phyloP scores from a whole-genome alignment of 352 stramenopile species.

The Phytophthora palmivora region DNA sequence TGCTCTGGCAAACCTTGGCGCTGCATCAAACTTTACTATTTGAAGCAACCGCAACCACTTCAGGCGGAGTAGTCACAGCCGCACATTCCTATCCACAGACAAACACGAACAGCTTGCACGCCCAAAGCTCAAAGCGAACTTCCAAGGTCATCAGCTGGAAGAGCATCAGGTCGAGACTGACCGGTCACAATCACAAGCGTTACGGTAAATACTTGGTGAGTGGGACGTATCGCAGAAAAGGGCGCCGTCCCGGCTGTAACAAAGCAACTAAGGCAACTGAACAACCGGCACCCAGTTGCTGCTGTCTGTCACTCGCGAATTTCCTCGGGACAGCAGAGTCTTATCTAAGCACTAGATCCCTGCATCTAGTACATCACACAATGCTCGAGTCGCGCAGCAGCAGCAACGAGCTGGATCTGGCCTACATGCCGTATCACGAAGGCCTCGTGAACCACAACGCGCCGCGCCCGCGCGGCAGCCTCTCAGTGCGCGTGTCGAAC shows the following conservation, averaged over 20 bases:
- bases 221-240: constrained; percentile 17
- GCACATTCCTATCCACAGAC: constrained; percentile 5
- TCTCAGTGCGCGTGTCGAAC: constrained; percentile 39
- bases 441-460: constrained; percentile 50
- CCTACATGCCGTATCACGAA: constrained; percentile 64
- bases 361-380: background rate
- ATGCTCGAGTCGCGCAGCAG: constrained; percentile 33
- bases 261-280: constrained; percentile 16
- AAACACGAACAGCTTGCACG: constrained; percentile 5
- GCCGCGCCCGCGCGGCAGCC: constrained; percentile 39
- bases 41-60: constrained; percentile 1
- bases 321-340: constrained; percentile 13
- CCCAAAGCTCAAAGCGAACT: background rate
- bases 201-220: constrained; percentile 11
- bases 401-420: constrained; percentile 44
- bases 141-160: background rate
- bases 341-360: background rate
- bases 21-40: constrained; percentile 17
- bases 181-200: constrained; percentile 13
- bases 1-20: constrained; percentile 6
- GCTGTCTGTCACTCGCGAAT: constrained; percentile 21
- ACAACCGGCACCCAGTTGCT: constrained; percentile 8
- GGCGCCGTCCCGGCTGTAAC: constrained; percentile 15
- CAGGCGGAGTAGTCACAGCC: constrained; percentile 13
- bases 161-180: background rate